phyloP scores from a whole-genome alignment of 345 rosid species.

The Sisymbrium altissimum region DNA sequence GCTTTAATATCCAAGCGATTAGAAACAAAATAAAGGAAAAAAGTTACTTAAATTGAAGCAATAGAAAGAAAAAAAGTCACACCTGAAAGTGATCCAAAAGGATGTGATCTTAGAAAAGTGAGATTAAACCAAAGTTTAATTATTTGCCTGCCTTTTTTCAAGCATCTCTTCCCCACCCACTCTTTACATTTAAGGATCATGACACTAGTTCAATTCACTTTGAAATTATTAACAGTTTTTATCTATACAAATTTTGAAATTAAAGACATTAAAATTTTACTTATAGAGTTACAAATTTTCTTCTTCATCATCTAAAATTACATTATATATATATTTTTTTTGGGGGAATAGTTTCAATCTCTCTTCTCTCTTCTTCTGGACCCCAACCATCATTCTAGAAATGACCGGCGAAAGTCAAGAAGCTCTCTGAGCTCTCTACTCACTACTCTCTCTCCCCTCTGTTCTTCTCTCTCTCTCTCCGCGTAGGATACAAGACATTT shows the following conservation, averaged over 20 bases:
- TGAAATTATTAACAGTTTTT: background rate
- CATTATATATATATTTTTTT: background rate
- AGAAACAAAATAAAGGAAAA: background rate
- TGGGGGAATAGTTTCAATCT: slow-evolving; percentile 9
- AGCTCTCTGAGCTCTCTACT: slow-evolving; percentile 29
- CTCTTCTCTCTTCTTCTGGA: slow-evolving; percentile 19
- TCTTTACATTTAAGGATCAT: slow-evolving; percentile 20
- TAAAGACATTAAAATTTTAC: slow-evolving; percentile 13
- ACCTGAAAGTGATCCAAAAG: slow-evolving; percentile 16
- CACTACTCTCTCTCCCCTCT: slow-evolving; percentile 16
- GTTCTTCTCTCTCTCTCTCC: slow-evolving; percentile 2
- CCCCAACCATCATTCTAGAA: slow-evolving; percentile 32
- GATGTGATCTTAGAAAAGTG: slow-evolving; percentile 6
- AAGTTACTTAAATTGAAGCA: background rate
- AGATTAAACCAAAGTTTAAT: slow-evolving; percentile 24
- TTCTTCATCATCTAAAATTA: background rate
- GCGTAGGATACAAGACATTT: slow-evolving; percentile 30
- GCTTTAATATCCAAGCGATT: background rate
- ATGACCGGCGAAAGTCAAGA: slow-evolving; percentile 36
- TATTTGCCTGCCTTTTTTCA: slow-evolving; percentile 20
- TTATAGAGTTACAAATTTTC: background rate
- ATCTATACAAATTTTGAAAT: background rate
- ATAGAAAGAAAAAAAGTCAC: background rate
- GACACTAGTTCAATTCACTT: slow-evolving; percentile 13
- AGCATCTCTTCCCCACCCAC: slow-evolving; percentile 28